phyloP scores from a whole-genome alignment of 2,329 filamentous ascomycete genomes.

The Colletotrichum sp. region DNA sequence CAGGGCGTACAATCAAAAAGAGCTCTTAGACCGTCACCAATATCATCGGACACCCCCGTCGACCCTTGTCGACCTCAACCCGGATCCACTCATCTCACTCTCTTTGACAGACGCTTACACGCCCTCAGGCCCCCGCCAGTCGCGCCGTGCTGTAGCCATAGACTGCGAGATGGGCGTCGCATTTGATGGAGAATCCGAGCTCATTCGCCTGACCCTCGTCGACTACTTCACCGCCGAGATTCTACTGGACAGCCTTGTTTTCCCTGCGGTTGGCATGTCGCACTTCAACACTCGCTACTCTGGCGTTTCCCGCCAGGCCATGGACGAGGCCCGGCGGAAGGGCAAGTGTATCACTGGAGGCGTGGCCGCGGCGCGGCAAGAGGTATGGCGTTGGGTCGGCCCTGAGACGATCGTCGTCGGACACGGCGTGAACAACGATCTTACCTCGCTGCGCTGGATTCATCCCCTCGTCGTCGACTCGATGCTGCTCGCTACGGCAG shows the following conservation, averaged over 20 bases:
- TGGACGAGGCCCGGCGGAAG: slow-evolving; percentile 37
- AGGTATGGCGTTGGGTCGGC: slow-evolving; percentile 48
- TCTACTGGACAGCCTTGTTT: slow-evolving; percentile 56
- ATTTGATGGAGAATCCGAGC: slow-evolving; percentile 46
- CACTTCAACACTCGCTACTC: slow-evolving; percentile 57
- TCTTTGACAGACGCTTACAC: neutral
- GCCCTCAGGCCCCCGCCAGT: neutral
- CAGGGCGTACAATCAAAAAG: slow-evolving; percentile 24
- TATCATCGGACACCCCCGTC: neutral
- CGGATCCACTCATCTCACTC: neutral
- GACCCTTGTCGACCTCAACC: neutral
- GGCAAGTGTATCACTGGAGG: slow-evolving; percentile 42
- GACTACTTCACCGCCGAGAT: slow-evolving; percentile 55
- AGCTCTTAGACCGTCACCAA: slow-evolving; percentile 24
- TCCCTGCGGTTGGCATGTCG: slow-evolving; percentile 47
- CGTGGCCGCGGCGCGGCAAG: slow-evolving; percentile 41
- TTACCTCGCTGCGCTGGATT: slow-evolving; percentile 52
- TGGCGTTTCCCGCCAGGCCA: slow-evolving; percentile 45
- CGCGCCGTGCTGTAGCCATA: slow-evolving; percentile 43
- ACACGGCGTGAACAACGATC: slow-evolving; percentile 47
- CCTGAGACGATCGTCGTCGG: slow-evolving; percentile 53
- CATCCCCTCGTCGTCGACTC: slow-evolving; percentile 52
- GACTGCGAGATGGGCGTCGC: slow-evolving; percentile 62
- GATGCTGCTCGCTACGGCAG: slow-evolving; percentile 33
- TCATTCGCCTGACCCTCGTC: slow-evolving; percentile 56